Evolutionary conservation across 2,329 filamentous ascomycete genomes (phyloP), one percentile per base, ranked within the genome.

Genomic region (Ilyonectria sp.): DNA sequence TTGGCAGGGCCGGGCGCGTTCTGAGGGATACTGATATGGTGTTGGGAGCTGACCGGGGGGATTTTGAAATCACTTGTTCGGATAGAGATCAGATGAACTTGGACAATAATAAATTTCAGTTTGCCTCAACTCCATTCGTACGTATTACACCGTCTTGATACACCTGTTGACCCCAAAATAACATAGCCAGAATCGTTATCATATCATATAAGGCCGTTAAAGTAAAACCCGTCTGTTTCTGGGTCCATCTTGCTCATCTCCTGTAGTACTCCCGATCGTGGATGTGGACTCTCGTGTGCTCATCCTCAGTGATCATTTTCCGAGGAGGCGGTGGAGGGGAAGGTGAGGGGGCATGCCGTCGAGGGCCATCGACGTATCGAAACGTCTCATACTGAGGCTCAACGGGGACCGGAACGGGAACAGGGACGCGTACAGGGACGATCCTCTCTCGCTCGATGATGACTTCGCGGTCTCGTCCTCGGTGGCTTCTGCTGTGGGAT

Each of bases 371-470:
- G 55, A 89, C 82, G 71, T 88, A 88, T 7, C 87, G 85, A 72
- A 81, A 89, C 33, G 85, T 85, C 43, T 87, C 86, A 68, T 83
- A 84, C 67, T 77, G 73, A 40, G 80, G 80, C 71, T 80, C 81
- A 23, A 77, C 76, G 56, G 78, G 79, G 19, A 82, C 81, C 1
- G 81, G 82, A 6, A 84, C 80, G 19, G 82, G 84, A 2, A 85
- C 80, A 8, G 79, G 82, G 49, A 80, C 75, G 10, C 79, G 80
- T 8, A 83, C 76, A 40, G 83, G 85, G 17, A 87, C 79, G 54
- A 85, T 71, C 58, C 81, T 80, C 74, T 89, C 87, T 29, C 86
- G 82, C 78, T 89, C 86, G 67, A 89, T 82, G 74, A 85, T 82
- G 56, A 87, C 80, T 74, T 89, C 86, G 37, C 79, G 79, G 52